Evolutionary conservation across 345 rosid species (phyloP).

Genomic region (Aquilaria malaccensis): DNA sequence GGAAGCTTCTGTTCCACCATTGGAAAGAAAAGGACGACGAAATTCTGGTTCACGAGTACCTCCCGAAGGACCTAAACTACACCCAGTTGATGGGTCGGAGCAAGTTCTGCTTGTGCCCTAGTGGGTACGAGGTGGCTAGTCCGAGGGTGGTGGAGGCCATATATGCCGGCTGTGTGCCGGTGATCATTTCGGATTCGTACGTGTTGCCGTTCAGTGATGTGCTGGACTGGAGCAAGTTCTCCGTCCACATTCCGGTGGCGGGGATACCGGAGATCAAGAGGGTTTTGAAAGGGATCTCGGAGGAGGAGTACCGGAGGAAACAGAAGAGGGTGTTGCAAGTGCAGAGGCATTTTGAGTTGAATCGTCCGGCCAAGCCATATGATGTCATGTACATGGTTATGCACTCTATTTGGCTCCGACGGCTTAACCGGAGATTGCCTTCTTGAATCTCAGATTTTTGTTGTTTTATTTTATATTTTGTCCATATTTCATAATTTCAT

Average conservation of each 20-base stretch:
- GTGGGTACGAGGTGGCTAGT: conserved; percentile 41
- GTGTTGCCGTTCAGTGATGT: conserved; percentile 40
- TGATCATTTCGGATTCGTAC: conserved; percentile 31
- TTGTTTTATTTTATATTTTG: no score
- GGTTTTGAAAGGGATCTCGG: conserved; percentile 20
- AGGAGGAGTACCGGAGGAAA: conserved; percentile 24
- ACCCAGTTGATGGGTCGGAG: conserved; percentile 20
- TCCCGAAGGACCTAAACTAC: conserved; percentile 31
- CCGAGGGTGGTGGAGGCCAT: conserved; percentile 35
- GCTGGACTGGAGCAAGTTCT: conserved; percentile 33
- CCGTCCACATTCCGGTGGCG: conserved; percentile 24
- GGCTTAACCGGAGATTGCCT: conserved; percentile 30
- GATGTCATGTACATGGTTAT: conserved; percentile 40
- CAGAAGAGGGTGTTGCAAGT: conserved; percentile 25
- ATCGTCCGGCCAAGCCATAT: conserved; percentile 34
- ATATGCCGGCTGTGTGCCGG: conserved; percentile 37
- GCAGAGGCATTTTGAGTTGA: conserved; percentile 34
- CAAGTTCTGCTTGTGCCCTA: conserved; percentile 43
- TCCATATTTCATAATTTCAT: no score
- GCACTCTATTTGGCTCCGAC: conserved; percentile 46
- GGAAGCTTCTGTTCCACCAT: conserved; percentile 23
- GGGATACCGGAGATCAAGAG: conserved; percentile 30
- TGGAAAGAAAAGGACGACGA: conserved; percentile 32
- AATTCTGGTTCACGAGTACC: conserved; percentile 24
- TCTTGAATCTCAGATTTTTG: no score